A percentile compares a stretch with the other conserved stretches of the same genome.
Evolutionary conservation across 2,329 filamentous ascomycete species (phyloP).

Genomic region (Ascochyta koolunga): DNA sequence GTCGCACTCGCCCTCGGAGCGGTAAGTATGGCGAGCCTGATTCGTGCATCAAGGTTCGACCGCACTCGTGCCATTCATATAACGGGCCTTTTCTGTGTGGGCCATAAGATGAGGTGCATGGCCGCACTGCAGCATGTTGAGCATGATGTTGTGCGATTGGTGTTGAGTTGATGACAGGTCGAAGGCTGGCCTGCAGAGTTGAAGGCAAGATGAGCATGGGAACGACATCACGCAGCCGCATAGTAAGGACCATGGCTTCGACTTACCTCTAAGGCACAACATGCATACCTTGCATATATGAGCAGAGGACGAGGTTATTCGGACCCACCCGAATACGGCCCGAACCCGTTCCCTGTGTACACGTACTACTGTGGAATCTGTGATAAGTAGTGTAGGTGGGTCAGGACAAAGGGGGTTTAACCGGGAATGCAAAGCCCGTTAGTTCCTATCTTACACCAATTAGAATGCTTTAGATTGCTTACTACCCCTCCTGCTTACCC

Average conservation of each 20-base stretch:
- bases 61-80: neutral
- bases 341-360: neutral
- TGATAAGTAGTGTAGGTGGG: no score
- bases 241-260: neutral
- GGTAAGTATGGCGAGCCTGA: constrained; percentile 14
- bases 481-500: no score
- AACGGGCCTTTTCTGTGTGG: constrained; percentile 3
- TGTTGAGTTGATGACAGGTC: neutral
- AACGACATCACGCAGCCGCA: no score
- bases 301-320: neutral
- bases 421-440: no score
- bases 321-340: neutral
- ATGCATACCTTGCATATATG: neutral
- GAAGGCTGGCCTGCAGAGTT: neutral
- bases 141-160: neutral
- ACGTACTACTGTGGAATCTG: no score
- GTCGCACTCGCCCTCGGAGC: neutral
- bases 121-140: neutral
- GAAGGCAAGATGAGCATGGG: no score
- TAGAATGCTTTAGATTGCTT: no score
- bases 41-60: constrained; percentile 2
- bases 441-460: no score
- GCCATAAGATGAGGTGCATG: neutral
- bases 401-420: no score
- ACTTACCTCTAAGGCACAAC: neutral